Evolutionary conservation across 768 basidiomycete genomes (phyloP), one percentile per base, ranked within the genome.

Genomic region (Hericium coralloides): DNA sequence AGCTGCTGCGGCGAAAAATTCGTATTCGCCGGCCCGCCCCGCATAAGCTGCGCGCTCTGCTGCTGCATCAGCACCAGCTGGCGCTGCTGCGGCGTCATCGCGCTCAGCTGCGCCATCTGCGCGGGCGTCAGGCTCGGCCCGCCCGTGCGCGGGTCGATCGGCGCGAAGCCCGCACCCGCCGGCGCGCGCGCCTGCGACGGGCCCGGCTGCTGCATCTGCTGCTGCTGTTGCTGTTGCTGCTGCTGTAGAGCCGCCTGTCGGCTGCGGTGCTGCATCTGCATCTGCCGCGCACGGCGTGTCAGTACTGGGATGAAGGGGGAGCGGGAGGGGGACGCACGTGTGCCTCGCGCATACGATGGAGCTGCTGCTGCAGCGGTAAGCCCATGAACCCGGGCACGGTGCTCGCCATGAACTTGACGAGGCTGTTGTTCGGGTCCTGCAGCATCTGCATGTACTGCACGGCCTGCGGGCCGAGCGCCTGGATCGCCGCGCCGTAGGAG

Each of bases 331-430:
- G 52, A 58, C 61, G n/a, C 36, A 62, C 61, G 45, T 62, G 61
- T 43, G 48, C 31, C 12, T 15, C 9, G 25, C 26, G 54, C 54
- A 55, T 55, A 25, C 25, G 15, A 12, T 55, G 43, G 12, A 55
- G 54, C 45, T 55, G 54, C 43, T 25, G 22, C 26, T 26, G 17
- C 18, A 48, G 15, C 25, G 61, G 58, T n/a, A 63, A 17, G 17
- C 53, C 22, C 57, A 58, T 41, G 23, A 63, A 63, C 18, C 38
- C 45, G 18, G 61, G 61, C 26, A 63, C 54, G 38, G 55, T 60
- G 49, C 60, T 54, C 9, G 51, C 38, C 60, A 63, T 56, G 15
- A 61, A 61, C 45, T 61, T 58, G 20, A 63, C 61, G 49, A 63
- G 57, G 39, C 31, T 31, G 15, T 53, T 58, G 52, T 58, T 58